Evolutionary conservation across 345 rosid genomes (phyloP).

Genomic region (Populus nigra): DNA sequence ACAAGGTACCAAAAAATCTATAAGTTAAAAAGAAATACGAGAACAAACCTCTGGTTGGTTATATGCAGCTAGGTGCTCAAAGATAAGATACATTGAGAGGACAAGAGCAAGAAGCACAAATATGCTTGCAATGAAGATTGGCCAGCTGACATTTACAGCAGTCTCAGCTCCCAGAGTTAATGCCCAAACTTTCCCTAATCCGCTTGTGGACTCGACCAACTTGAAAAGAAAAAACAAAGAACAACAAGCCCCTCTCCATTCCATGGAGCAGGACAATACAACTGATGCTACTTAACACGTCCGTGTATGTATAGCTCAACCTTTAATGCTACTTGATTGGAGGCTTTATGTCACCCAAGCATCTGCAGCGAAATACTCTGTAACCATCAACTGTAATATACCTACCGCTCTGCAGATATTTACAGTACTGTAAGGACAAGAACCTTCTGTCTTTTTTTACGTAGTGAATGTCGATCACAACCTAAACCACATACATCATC

Average conservation of each 20-base stretch:
- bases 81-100: constrained; percentile 83
- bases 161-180: constrained; percentile 40
- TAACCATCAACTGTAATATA: not conserved
- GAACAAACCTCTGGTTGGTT: constrained; percentile 90
- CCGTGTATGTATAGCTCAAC: not conserved
- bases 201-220: constrained; percentile 57
- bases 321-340: not conserved
- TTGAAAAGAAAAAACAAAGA: constrained; percentile 51
- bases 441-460: not conserved
- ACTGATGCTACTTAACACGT: not conserved
- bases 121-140: constrained; percentile 81
- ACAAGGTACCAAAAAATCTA: not conserved
- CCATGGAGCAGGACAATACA: constrained; percentile 41
- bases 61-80: constrained; percentile 88
- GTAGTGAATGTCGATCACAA: not conserved
- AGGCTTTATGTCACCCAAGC: not conserved
- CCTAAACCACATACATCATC: not conserved
- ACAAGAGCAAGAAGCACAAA: constrained; percentile 72
- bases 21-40: constrained; percentile 5
- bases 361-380: not conserved
- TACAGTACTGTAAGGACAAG: not conserved
- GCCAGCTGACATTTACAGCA: constrained; percentile 56
- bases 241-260: constrained; percentile 51
- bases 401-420: not conserved
- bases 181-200: constrained; percentile 43